phyloP scores from a whole-genome alignment of 345 rosid species.

The Hibiscus tridactylites region DNA sequence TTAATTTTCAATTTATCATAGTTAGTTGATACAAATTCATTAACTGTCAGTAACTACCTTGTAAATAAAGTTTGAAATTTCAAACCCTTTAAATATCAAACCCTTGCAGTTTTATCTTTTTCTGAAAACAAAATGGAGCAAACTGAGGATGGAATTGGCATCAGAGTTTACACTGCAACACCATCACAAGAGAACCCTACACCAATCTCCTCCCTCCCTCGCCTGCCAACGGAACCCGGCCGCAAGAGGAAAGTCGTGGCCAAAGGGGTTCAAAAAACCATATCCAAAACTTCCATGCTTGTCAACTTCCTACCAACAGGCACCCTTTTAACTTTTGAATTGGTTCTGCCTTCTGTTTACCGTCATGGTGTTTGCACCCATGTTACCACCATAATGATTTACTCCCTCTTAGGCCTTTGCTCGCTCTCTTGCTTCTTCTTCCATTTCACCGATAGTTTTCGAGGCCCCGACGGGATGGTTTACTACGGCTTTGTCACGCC shows the following conservation, averaged over 20 bases:
- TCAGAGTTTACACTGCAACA: slow-evolving; percentile 47
- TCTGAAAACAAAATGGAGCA: slow-evolving; percentile 34
- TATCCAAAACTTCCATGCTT: slow-evolving; percentile 65
- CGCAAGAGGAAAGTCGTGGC: slow-evolving; percentile 52
- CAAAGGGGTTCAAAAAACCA: slow-evolving; percentile 60
- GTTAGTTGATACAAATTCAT: neutral
- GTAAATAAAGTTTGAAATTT: neutral
- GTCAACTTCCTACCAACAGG: slow-evolving; percentile 71
- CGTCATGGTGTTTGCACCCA: slow-evolving; percentile 48
- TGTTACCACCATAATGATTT: slow-evolving; percentile 50
- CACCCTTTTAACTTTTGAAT: slow-evolving; percentile 70
- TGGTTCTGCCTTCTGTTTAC: slow-evolving; percentile 60
- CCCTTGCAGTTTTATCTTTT: neutral
- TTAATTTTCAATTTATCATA: too few species aligned
- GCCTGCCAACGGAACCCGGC: slow-evolving; percentile 19
- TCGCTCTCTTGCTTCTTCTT: slow-evolving; percentile 66
- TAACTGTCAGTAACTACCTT: slow-evolving; percentile 16
- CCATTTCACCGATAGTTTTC: slow-evolving; percentile 67
- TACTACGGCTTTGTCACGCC: slow-evolving; percentile 67
- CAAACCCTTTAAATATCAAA: slow-evolving; percentile 7
- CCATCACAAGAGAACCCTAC: slow-evolving; percentile 26
- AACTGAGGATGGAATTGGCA: slow-evolving; percentile 39
- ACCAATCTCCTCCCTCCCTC: slow-evolving; percentile 19
- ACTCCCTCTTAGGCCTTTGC: slow-evolving; percentile 40
- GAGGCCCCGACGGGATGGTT: slow-evolving; percentile 55